Base-by-base conservation (phyloP, 2,329 filamentous ascomycete species). In the Cytospora schulzeri region DNA sequence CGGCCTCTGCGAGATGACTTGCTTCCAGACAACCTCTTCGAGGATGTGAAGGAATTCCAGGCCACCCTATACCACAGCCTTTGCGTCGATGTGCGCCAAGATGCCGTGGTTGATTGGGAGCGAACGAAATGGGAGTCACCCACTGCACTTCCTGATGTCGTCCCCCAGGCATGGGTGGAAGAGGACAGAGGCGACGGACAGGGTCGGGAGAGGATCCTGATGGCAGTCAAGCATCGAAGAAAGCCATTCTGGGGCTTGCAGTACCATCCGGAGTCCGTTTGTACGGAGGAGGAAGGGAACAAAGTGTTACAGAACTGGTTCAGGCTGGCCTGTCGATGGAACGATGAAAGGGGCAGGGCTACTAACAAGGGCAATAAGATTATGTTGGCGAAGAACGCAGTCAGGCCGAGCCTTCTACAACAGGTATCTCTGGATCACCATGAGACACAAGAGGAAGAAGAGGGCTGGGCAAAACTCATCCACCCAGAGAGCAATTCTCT, bases 201-300 rank as follows among this genome's bases (percentile, higher is more conserved):
- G 12, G 69, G 29, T 3, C 15, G 71, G 11, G 83, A 86, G 71
- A 78, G 83, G 51, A 82, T 93, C 4, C 76, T 95, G n/a, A 96
- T 96, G 91, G 91, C 85, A 0, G 86, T 89, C 19, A 85, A 82
- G 68, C 92, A 96, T 74, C 77, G 74, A 22, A 72, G 68, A 1
- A 88, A 87, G 68, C 93, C 93, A 0, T 91, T 94, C 68, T 96
- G 91, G 88, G 93, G 91, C 0, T 82, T 97, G 22, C 93, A 97
- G 73, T 97, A 95, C 71, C 93, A 97, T 72, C 93, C 93, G 0
- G 93, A 97, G 75, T 96, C 92, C 0, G 85, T 92, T 17, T 96
- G 92, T 74, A 96, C 93, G 4, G 90, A 91, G 48, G 77, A 81
- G 4, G 83, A 84, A 66, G 88, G 90, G 1, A 84, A 83, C 24